Conservation (phyloP, 768 basidiomycete species). For the Mycena latifolia region DNA sequence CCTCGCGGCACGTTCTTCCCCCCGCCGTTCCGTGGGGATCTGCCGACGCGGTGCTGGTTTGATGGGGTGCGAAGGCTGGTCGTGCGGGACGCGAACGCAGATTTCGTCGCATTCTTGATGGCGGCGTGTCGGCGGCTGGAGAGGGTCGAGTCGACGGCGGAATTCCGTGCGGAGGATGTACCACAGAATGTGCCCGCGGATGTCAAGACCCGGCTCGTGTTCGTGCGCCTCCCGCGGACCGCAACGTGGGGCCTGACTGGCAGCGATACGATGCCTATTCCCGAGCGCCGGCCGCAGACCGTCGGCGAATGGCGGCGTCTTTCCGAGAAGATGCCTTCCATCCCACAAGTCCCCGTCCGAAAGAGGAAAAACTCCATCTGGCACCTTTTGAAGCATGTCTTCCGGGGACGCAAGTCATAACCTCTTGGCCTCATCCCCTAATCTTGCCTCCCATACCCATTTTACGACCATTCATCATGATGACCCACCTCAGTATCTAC, state of each 20-base stretch:
- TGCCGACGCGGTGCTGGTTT: neutral
- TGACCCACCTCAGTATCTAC: too few relatives aligned
- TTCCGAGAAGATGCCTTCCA: neutral
- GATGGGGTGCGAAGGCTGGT: conserved; percentile 3
- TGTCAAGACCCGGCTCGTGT: neutral
- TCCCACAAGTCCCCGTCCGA: neutral
- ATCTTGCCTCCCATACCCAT: too few relatives aligned
- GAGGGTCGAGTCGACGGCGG: conserved; percentile 4
- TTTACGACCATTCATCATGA: too few relatives aligned
- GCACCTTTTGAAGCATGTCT: neutral
- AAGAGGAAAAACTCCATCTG: neutral
- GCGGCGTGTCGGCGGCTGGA: too few relatives aligned
- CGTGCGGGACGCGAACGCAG: conserved; percentile 3
- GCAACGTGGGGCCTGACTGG: conserved; percentile 1
- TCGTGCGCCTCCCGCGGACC: conserved; percentile 3
- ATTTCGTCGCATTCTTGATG: too few relatives aligned
- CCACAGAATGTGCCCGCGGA: neutral
- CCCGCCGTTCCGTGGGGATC: neutral
- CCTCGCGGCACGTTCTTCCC: conserved; percentile 1
- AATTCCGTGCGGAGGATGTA: too few relatives aligned
- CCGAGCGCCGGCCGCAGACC: neutral
- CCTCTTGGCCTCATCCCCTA: neutral
- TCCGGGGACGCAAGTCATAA: neutral
- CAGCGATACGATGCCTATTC: neutral
- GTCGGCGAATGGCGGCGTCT: too few relatives aligned